Evolutionary conservation across 805 yeast species (phyloP), one percentile per base, ranked within the genome.

Genomic region (Maudiozyma saulgeensis): DNA sequence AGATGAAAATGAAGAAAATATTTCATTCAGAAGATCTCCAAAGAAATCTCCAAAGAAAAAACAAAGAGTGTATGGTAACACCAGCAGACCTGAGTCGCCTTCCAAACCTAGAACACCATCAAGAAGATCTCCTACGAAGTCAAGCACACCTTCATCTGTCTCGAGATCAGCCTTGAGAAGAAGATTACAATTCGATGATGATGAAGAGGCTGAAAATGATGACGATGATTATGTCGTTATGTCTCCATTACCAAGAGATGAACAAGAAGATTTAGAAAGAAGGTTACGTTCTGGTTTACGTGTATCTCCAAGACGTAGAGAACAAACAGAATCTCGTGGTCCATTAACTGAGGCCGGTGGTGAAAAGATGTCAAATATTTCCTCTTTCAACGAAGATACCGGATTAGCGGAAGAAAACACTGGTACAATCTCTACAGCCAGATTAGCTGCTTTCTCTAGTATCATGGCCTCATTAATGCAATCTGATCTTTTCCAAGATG

Each of bases 381-480:
- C 58, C 26, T 34, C 41, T 13, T 21, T 43, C 15, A 49, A 45
- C 38, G 57, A 50, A n/a, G 56, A 53, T 28, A 58, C 53, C 38
- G 43, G 31, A 13, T 13, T n/a, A 15, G 25, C n/a, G 6, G 56
- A 53, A 16, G 66, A 38, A 52, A n/a, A 35, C 12, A 48, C 61
- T 5, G 73, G 71, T 12, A 65, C 64, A 9, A 71, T 81, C 18
- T 78, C 85, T 3, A 72, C 73, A 2, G 70, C 75, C 18, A 71
- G 87, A 54, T 67, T 72, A 46, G 69, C 67, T n/a, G 57, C 62
- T 31, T 74, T 80, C 57, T 72, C 74, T 19, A 69, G 72, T 51
- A 63, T 72, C 12, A 69, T 77, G 19, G 80, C 82, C 1, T 65
- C 63, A 23, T 64, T 79, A 41, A 68, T 77, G 58, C 72, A 72